Percentiles rank a stretch among this genome's conserved stretches.
Evolutionary conservation across 805 yeast genomes (phyloP).

Genomic region (Hanseniaspora occidentalis): DNA sequence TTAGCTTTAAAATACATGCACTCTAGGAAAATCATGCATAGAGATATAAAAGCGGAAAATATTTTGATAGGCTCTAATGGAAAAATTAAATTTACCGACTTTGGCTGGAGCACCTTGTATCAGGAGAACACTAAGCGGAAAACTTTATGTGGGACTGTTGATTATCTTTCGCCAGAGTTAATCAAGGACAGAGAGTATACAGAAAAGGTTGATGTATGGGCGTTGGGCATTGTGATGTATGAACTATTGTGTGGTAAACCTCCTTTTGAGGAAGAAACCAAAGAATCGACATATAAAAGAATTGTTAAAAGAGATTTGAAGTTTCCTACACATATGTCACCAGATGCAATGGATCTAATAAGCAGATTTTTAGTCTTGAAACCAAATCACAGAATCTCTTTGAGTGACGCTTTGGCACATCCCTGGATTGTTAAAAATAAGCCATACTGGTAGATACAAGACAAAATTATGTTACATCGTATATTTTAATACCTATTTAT

Average conservation of each 20-base stretch:
- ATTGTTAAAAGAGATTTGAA: slow-evolving; percentile 66
- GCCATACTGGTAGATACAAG: slow-evolving; percentile 1
- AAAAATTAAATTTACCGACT: slow-evolving; percentile 75
- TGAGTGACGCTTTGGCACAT: slow-evolving; percentile 56
- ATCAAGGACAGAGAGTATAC: slow-evolving; percentile 75
- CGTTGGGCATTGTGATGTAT: slow-evolving; percentile 75
- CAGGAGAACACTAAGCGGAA: slow-evolving; percentile 47
- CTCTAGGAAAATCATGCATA: slow-evolving; percentile 66
- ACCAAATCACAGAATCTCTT: slow-evolving; percentile 51
- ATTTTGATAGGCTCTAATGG: slow-evolving; percentile 68
- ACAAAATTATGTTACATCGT: neutral
- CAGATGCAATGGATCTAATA: slow-evolving; percentile 70
- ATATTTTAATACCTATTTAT: neutral
- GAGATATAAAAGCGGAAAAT: slow-evolving; percentile 93
- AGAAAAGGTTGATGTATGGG: slow-evolving; percentile 78
- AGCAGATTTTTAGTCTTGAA: slow-evolving; percentile 47
- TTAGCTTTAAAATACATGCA: slow-evolving; percentile 71
- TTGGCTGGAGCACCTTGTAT: slow-evolving; percentile 83
- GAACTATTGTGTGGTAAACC: slow-evolving; percentile 84
- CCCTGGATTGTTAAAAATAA: slow-evolving; percentile 53
- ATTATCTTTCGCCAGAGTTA: slow-evolving; percentile 92
- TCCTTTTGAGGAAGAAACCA: slow-evolving; percentile 78
- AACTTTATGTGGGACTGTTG: slow-evolving; percentile 91
- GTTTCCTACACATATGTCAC: slow-evolving; percentile 35
- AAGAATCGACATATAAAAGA: slow-evolving; percentile 65